A percentile compares a stretch with the other conserved stretches of the same genome.
Evolutionary conservation across 2,329 filamentous ascomycete species (phyloP).

Genomic region (Sarocladium oryzae): DNA sequence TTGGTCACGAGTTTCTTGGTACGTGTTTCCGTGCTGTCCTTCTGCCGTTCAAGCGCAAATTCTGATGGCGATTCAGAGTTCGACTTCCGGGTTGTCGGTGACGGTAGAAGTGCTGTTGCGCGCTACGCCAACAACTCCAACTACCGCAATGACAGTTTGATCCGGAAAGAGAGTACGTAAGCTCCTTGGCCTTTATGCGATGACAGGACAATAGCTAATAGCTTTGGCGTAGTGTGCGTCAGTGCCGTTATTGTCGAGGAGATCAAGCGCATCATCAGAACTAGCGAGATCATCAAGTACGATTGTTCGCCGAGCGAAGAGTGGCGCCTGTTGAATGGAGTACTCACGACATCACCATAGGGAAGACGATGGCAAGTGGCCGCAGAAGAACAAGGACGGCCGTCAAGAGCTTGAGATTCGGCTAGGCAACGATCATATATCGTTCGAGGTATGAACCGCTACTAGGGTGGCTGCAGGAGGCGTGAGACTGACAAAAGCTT

Average conservation of each 20-base stretch:
- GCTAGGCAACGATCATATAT: constrained; percentile 91
- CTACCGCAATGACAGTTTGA: constrained; percentile 96
- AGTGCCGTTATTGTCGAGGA: constrained; percentile 85
- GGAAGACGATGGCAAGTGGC: constrained; percentile 98
- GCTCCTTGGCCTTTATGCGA: not conserved
- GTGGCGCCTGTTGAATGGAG: not conserved
- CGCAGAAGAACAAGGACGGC: constrained; percentile 98
- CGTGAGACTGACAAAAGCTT: not conserved
- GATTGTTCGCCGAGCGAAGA: constrained; percentile 15
- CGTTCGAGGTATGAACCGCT: constrained; percentile 69
- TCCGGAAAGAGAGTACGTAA: constrained; percentile 98
- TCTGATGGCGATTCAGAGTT: constrained; percentile 59
- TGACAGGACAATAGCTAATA: not conserved
- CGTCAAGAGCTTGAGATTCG: constrained; percentile 94
- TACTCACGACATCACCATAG: constrained; percentile 35
- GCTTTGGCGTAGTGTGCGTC: constrained; percentile 69
- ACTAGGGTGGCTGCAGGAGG: not conserved
- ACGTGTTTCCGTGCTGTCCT: not conserved
- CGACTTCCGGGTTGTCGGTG: constrained; percentile 86
- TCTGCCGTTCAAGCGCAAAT: not conserved
- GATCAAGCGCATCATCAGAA: constrained; percentile 94
- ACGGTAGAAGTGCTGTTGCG: constrained; percentile 87
- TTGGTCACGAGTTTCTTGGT: constrained; percentile 98
- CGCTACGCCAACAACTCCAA: constrained; percentile 99
- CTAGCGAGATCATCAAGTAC: constrained; percentile 96